These are phyloP conservation scores for Boletus edulis DNA, from an alignment of 768 basidiomycete genomes.

Conservation along the genomic window DNA sequence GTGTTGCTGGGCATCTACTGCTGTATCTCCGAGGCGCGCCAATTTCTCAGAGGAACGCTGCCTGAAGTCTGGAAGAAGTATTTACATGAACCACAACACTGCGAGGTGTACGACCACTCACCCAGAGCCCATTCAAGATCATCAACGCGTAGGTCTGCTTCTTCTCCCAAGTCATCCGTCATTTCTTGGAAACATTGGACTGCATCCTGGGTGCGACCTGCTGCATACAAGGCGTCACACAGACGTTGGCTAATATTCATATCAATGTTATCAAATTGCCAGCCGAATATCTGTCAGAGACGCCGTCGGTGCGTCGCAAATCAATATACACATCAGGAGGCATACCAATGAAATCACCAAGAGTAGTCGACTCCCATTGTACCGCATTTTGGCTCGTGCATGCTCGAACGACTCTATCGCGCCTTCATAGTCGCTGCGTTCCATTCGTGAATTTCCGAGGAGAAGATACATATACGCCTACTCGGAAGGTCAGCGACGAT, in stretches of 20 bases:
- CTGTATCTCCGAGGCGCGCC: background rate
- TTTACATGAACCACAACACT: background rate
- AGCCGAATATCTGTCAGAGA: background rate
- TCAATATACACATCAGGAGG: background rate
- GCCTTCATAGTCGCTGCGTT: background rate
- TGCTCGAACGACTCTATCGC: background rate
- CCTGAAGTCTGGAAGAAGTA: background rate
- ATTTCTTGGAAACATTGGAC: background rate
- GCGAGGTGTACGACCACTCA: background rate
- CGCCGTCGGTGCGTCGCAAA: background rate
- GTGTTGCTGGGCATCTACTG: background rate
- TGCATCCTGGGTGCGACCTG: background rate
- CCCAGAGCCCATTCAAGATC: background rate
- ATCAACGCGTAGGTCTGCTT: background rate
- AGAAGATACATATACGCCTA: background rate
- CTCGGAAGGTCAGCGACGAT: background rate
- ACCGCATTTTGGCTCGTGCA: background rate
- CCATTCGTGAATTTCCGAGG: background rate
- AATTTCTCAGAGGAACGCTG: no score
- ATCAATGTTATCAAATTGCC: background rate
- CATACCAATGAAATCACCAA: background rate
- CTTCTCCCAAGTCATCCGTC: background rate
- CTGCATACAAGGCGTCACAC: background rate
- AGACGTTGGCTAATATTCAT: background rate
- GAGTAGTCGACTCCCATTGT: background rate